Conservation (phyloP, 108 stramenopile species). For the Asterionellopsis glacialis region DNA sequence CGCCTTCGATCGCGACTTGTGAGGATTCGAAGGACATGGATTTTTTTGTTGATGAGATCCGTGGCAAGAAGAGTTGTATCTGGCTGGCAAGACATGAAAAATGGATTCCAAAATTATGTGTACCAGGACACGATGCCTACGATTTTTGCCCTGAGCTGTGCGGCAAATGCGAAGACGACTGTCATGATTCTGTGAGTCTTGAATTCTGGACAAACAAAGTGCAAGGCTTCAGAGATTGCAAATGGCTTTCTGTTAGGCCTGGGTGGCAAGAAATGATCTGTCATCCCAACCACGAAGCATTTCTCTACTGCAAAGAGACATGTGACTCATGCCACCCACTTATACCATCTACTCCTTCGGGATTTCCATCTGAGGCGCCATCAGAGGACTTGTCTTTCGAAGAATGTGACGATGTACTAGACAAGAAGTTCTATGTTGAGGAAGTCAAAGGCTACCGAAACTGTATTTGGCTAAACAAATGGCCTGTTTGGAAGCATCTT, state of each 20-base stretch:
- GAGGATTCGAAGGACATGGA: background rate
- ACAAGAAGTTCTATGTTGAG: too few relatives aligned
- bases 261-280: background rate
- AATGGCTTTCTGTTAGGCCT: background rate
- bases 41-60: background rate
- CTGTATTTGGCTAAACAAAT: background rate
- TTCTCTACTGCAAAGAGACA: background rate
- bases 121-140: slow-evolving; percentile 1
- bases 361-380: too few relatives aligned
- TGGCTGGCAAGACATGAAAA: background rate
- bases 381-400: too few relatives aligned
- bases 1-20: background rate
- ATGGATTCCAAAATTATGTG: background rate
- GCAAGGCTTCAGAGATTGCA: background rate
- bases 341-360: too few relatives aligned
- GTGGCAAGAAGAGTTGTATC: background rate
- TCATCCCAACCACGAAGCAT: background rate
- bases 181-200: background rate
- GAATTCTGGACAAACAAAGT: background rate
- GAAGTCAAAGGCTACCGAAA: background rate
- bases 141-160: slow-evolving; percentile 3
- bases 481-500: background rate
- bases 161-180: background rate
- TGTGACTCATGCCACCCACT: slow-evolving; percentile 2
- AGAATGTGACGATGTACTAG: too few relatives aligned